Conservation (phyloP, 805 yeast species). For the Sugiyamaella marilandica region DNA sequence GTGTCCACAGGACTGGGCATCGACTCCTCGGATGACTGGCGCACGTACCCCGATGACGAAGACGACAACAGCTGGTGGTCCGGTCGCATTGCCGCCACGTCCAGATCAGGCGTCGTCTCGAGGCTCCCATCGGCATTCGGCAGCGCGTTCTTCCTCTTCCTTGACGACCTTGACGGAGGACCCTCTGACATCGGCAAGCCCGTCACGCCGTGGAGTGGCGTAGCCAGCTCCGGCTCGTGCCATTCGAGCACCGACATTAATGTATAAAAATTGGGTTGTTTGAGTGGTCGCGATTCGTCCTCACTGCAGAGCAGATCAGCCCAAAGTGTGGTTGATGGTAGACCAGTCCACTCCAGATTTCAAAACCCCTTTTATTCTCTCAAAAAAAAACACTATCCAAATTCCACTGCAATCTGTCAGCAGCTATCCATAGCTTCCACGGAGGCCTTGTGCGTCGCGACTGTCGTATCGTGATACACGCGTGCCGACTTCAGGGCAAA, state of each 20-base stretch:
- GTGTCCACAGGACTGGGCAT: slow-evolving; percentile 1
- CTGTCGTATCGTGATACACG: background rate
- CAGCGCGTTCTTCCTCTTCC: background rate
- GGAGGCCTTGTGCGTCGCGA: background rate
- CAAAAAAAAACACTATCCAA: too few species aligned
- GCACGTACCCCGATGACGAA: slow-evolving; percentile 1
- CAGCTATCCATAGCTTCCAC: too few species aligned
- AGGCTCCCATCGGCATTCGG: background rate
- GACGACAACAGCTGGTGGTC: background rate
- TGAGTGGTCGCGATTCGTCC: too few species aligned
- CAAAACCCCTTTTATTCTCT: too few species aligned
- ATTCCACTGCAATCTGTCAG: too few species aligned
- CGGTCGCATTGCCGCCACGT: background rate
- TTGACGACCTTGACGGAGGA: slow-evolving; percentile 41
- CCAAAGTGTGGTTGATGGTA: too few species aligned
- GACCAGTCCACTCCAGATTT: too few species aligned
- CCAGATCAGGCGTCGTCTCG: background rate
- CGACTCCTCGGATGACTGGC: background rate
- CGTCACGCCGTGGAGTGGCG: slow-evolving; percentile 55
- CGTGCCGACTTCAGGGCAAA: background rate
- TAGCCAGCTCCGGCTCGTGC: slow-evolving; percentile 37
- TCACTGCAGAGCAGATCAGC: too few species aligned
- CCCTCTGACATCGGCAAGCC: slow-evolving; percentile 69
- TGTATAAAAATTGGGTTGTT: background rate
- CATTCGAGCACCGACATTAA: slow-evolving; percentile 9